A percentile compares a stretch with the other conserved stretches of the same genome.
phyloP scores from a whole-genome alignment of 768 basidiomycete species.

The Ephemerocybe angulata region DNA sequence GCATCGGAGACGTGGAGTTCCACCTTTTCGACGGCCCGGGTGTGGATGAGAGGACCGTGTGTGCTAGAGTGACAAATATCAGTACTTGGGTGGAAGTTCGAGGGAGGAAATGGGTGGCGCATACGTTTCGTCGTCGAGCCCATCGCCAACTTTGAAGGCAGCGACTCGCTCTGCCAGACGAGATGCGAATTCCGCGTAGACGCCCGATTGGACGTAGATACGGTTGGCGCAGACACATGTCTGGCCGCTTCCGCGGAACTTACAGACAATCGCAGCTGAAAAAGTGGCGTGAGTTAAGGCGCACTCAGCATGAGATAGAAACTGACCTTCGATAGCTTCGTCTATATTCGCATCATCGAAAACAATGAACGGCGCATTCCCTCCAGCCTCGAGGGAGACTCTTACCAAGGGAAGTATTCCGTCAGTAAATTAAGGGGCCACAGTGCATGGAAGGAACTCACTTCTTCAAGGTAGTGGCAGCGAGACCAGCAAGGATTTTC shows the following conservation, averaged over 20 bases:
- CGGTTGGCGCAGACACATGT: slow-evolving; percentile 88
- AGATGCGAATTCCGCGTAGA: slow-evolving; percentile 91
- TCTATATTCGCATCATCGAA: slow-evolving; percentile 96
- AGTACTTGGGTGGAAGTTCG: neutral
- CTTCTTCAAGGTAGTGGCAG: slow-evolving; percentile 82
- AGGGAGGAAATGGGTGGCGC: slow-evolving; percentile 20
- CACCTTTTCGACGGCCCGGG: slow-evolving; percentile 82
- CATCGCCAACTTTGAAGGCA: slow-evolving; percentile 83
- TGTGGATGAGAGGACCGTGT: slow-evolving; percentile 93
- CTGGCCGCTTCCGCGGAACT: slow-evolving; percentile 80
- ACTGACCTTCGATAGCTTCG: slow-evolving; percentile 77
- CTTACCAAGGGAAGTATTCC: slow-evolving; percentile 24
- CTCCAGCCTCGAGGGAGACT: slow-evolving; percentile 83
- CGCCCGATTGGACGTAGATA: slow-evolving; percentile 85
- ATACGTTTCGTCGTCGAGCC: slow-evolving; percentile 77
- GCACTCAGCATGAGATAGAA: slow-evolving; percentile 5
- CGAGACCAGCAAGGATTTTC: slow-evolving; percentile 68
- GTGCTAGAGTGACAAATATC: slow-evolving; percentile 52
- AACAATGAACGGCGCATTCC: slow-evolving; percentile 95
- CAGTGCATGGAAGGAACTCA: slow-evolving; percentile 27
- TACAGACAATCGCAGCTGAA: slow-evolving; percentile 66
- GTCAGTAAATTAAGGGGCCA: neutral
- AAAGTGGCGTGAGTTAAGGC: neutral
- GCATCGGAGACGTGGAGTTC: slow-evolving; percentile 85
- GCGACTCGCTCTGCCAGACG: slow-evolving; percentile 81